These are phyloP conservation scores for Cucurbita moschata DNA, from an alignment of 306 rosid genomes.

Conservation along the genomic window DNA sequence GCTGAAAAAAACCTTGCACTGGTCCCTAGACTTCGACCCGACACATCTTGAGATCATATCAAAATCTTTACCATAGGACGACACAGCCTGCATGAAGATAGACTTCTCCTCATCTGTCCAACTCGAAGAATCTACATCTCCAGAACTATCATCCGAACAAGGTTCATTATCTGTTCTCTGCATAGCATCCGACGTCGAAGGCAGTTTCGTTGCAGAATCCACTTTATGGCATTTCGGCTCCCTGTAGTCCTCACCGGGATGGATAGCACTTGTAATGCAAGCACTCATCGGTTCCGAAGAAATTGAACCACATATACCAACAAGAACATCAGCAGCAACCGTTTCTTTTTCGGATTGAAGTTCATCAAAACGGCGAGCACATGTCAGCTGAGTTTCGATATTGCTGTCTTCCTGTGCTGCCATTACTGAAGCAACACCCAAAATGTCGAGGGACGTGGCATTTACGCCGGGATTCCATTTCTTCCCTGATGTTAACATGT, in stretches of 20 bases:
- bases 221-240: not conserved
- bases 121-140: constrained; percentile 59
- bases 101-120: constrained; percentile 92
- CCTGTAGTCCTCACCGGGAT: constrained; percentile 16
- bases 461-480: constrained; percentile 61
- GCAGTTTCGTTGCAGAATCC: constrained; percentile 13
- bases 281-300: constrained; percentile 86
- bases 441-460: constrained; percentile 68
- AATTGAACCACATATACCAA: constrained; percentile 72
- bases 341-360: constrained; percentile 63
- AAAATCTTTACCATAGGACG: constrained; percentile 72
- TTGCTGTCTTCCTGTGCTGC: constrained; percentile 40
- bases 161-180: constrained; percentile 52
- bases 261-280: constrained; percentile 60
- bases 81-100: constrained; percentile 67
- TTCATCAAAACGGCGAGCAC: constrained; percentile 33
- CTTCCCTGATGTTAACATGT: constrained; percentile 41
- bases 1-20: constrained; percentile 88
- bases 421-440: constrained; percentile 73
- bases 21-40: constrained; percentile 61
- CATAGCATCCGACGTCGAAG: constrained; percentile 25
- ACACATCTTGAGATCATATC: constrained; percentile 47
- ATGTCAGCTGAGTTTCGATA: constrained; percentile 23
- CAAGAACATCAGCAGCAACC: constrained; percentile 84
- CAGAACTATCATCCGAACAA: constrained; percentile 92